Percentiles rank a stretch among this genome's conserved stretches.
These are phyloP conservation scores for Primulina tabacum DNA, from an alignment of 257 asterid genomes.

Conservation along the genomic window DNA sequence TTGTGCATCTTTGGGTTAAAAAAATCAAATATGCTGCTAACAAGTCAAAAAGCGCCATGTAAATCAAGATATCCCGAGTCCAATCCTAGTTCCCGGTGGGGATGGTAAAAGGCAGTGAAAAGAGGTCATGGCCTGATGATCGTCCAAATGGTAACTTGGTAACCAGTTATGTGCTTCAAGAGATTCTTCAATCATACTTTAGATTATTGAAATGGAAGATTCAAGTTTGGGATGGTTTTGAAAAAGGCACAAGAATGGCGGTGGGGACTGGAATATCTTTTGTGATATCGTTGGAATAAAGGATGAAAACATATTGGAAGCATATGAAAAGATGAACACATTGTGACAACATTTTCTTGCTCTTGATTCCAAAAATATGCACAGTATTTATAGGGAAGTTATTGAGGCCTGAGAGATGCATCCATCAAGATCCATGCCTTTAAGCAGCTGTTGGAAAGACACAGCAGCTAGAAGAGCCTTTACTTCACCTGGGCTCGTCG, in stretches of 20 bases:
- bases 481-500: constrained; percentile 34
- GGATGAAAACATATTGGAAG: constrained; percentile 23
- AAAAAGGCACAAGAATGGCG: constrained; percentile 5
- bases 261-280: constrained; percentile 39
- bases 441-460: constrained; percentile 58
- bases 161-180: too few species aligned
- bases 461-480: constrained; percentile 52
- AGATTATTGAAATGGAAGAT: not conserved
- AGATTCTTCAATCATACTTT: not conserved
- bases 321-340: constrained; percentile 30
- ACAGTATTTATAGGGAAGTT: constrained; percentile 15
- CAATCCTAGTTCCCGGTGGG: too few species aligned
- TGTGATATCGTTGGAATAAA: constrained; percentile 25
- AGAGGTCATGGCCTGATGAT: constrained; percentile 27
- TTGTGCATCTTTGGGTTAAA: too few species aligned
- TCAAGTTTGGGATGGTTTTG: not conserved
- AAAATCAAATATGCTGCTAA: too few species aligned
- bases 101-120: too few species aligned
- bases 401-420: constrained; percentile 51
- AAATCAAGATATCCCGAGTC: too few species aligned
- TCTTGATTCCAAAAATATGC: constrained; percentile 26
- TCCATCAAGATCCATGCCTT: constrained; percentile 73
- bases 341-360: constrained; percentile 32
- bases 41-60: too few species aligned
- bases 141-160: not conserved